Percentiles rank a stretch among this genome's conserved stretches.
Evolutionary conservation across 495 filamentous ascomycete genomes (phyloP).

Genomic region (Penicillium maclennaniae): DNA sequence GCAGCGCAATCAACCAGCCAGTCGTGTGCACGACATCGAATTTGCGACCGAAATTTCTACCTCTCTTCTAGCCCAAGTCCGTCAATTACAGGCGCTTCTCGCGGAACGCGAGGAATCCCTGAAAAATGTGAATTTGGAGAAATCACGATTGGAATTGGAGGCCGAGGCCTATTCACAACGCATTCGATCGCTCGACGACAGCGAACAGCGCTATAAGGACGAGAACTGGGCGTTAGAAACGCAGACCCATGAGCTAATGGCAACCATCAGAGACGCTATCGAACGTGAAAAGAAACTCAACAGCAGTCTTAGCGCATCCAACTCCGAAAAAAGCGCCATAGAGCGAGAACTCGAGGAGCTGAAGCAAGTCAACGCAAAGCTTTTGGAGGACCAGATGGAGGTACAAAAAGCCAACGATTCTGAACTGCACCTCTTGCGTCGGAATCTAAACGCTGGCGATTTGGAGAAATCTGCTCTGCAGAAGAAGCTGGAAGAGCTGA

Average conservation of each 20-base stretch:
- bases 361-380: conserved; percentile 68
- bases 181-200: conserved; percentile 79
- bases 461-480: conserved; percentile 70
- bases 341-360: conserved; percentile 88
- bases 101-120: conserved; percentile 83
- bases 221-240: conserved; percentile 97
- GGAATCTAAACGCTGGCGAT: conserved; percentile 69
- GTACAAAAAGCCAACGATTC: conserved; percentile 80
- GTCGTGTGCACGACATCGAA: conserved; percentile 86
- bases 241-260: conserved; percentile 74
- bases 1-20: conserved; percentile 83
- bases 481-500: conserved; percentile 79
- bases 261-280: conserved; percentile 62
- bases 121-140: conserved; percentile 67
- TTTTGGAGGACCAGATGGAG: conserved; percentile 72
- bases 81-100: conserved; percentile 77
- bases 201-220: conserved; percentile 91
- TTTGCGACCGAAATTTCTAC: conserved; percentile 95
- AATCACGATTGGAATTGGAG: conserved; percentile 74
- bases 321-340: conserved; percentile 68
- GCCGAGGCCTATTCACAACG: conserved; percentile 74
- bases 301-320: conserved; percentile 60
- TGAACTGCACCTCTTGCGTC: conserved; percentile 74
- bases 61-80: conserved; percentile 82
- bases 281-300: conserved; percentile 78